A percentile compares a stretch with the other conserved stretches of the same genome.
phyloP scores from a whole-genome alignment of 805 yeast species.

The Debaryomyces maramus region DNA sequence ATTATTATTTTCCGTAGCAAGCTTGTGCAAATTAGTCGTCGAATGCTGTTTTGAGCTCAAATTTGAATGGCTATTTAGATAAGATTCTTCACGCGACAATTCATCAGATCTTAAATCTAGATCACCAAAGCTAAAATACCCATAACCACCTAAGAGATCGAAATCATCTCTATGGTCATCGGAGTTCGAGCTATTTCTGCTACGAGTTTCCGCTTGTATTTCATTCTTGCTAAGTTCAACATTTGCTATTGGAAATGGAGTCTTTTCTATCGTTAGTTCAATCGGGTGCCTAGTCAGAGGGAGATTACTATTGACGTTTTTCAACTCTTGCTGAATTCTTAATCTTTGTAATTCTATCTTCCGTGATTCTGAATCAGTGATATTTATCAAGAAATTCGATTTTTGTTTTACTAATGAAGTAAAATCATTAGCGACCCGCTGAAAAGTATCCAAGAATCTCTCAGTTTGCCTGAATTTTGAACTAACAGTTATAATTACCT shows the following conservation, averaged over 20 bases:
- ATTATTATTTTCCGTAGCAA: slow-evolving; percentile 2
- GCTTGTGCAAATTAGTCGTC: slow-evolving; percentile 22
- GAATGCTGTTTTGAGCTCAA: slow-evolving; percentile 33
- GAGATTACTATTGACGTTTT: slow-evolving; percentile 21
- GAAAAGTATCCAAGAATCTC: slow-evolving; percentile 69
- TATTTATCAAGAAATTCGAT: slow-evolving; percentile 29
- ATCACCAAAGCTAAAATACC: slow-evolving; percentile 74
- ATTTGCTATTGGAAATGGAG: slow-evolving; percentile 16
- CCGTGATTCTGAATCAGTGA: slow-evolving; percentile 33
- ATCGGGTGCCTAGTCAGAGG: slow-evolving; percentile 28
- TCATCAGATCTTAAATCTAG: slow-evolving; percentile 55
- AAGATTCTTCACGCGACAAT: slow-evolving; percentile 31
- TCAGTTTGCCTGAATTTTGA: slow-evolving; percentile 88
- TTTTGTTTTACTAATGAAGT: slow-evolving; percentile 47
- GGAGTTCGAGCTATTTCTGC: not conserved
- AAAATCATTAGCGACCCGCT: slow-evolving; percentile 60
- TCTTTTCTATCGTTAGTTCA: slow-evolving; percentile 17
- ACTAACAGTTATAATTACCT: slow-evolving; percentile 76
- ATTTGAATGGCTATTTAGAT: slow-evolving; percentile 25
- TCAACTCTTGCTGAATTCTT: slow-evolving; percentile 37
- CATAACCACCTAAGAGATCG: slow-evolving; percentile 75
- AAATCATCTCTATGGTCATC: slow-evolving; percentile 16
- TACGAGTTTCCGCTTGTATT: not conserved
- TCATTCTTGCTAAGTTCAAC: slow-evolving; percentile 7
- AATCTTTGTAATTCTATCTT: slow-evolving; percentile 33